These are phyloP conservation scores for Cladosporium sp. DNA, from an alignment of 2,329 filamentous ascomycete genomes.

Conservation along the genomic window DNA sequence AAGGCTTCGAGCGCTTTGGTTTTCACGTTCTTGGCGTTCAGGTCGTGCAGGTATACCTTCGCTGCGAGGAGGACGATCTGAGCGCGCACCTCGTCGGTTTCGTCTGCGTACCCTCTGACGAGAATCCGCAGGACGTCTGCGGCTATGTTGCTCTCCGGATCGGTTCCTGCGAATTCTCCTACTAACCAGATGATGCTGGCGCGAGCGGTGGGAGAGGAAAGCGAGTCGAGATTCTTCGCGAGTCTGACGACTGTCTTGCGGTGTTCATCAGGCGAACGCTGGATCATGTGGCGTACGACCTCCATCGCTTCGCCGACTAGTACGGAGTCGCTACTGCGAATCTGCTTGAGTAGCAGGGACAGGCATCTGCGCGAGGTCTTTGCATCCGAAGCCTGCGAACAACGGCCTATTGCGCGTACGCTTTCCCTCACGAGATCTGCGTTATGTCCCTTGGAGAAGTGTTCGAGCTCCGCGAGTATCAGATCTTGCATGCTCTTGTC, in stretches of 20 bases:
- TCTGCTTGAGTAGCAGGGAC: conserved; percentile 76
- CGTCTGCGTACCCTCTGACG: conserved; percentile 76
- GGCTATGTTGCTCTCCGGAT: conserved; percentile 77
- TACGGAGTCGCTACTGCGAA: conserved; percentile 80
- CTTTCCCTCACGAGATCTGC: conserved; percentile 79
- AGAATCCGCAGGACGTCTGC: conserved; percentile 88
- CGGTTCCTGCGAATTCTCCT: conserved; percentile 83
- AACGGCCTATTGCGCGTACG: conserved; percentile 88
- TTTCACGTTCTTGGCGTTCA: conserved; percentile 58
- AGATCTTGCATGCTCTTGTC: conserved; percentile 73
- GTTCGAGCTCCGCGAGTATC: conserved; percentile 87
- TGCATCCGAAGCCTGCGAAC: conserved; percentile 69
- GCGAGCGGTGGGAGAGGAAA: conserved; percentile 80
- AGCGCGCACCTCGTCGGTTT: conserved; percentile 80
- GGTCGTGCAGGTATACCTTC: conserved; percentile 91
- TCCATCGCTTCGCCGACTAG: conserved; percentile 90
- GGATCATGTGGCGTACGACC: conserved; percentile 91
- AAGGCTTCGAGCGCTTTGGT: conserved; percentile 28
- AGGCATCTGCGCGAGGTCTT: conserved; percentile 74
- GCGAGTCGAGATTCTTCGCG: conserved; percentile 85
- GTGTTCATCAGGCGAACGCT: conserved; percentile 79
- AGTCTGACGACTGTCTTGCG: conserved; percentile 80
- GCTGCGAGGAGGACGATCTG: conserved; percentile 90
- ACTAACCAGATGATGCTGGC: conserved; percentile 98
- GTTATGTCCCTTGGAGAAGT: conserved; percentile 76